These are phyloP conservation scores for Arxiozyma slooffiae DNA, from an alignment of 1,139 yeast species.

Conservation along the genomic window DNA sequence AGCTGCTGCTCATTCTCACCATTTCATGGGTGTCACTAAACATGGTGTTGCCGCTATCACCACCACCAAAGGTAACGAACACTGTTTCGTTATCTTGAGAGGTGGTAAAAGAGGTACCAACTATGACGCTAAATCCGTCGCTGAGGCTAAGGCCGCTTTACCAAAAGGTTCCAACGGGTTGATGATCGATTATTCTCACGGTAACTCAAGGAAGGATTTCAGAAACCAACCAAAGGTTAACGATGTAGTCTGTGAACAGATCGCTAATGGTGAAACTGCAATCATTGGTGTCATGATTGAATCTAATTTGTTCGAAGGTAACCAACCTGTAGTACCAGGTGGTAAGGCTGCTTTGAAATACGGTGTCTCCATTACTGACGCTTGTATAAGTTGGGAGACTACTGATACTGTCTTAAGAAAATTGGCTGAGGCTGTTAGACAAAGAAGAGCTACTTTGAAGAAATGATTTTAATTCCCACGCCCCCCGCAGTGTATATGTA, in stretches of 20 bases:
- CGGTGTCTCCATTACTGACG: slow-evolving; percentile 96
- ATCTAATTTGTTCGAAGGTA: slow-evolving; percentile 85
- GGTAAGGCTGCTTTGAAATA: slow-evolving; percentile 71
- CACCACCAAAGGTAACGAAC: slow-evolving; percentile 86
- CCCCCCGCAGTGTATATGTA: neutral
- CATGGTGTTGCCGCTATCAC: slow-evolving; percentile 94
- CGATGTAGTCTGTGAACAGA: slow-evolving; percentile 68
- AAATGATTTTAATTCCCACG: slow-evolving; percentile 3
- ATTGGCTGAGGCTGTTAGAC: slow-evolving; percentile 71
- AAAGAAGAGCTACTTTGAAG: slow-evolving; percentile 48
- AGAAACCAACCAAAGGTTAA: slow-evolving; percentile 89
- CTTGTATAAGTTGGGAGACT: slow-evolving; percentile 87
- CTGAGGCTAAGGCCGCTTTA: slow-evolving; percentile 60
- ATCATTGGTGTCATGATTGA: slow-evolving; percentile 95
- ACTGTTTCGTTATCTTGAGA: slow-evolving; percentile 82
- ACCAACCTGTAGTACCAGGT: slow-evolving; percentile 68
- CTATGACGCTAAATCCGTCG: slow-evolving; percentile 71
- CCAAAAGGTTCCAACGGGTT: slow-evolving; percentile 39
- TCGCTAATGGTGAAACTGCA: slow-evolving; percentile 65
- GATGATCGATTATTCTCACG: slow-evolving; percentile 97
- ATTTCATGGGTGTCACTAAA: slow-evolving; percentile 86
- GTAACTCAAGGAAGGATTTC: slow-evolving; percentile 89
- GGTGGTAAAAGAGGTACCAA: slow-evolving; percentile 94
- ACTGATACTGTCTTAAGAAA: slow-evolving; percentile 72
- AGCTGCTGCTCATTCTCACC: slow-evolving; percentile 90